Evolutionary conservation across 148 eudicot species (phyloP).

Genomic region (Spergularia marina): DNA sequence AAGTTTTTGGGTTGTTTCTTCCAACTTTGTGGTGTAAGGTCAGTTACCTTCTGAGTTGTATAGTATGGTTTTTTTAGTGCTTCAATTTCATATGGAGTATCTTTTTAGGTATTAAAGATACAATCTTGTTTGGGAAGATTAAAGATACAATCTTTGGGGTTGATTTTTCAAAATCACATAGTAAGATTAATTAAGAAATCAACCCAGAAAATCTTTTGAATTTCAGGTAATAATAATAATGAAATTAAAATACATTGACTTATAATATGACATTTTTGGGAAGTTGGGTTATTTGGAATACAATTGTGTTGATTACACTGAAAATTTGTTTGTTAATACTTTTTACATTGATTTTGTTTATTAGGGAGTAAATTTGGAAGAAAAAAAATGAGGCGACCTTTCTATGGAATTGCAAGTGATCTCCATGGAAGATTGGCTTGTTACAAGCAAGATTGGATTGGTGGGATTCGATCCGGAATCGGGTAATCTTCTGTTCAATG

Average conservation of each 20-base stretch:
- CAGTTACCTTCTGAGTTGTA: not conserved
- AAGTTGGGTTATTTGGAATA: not conserved
- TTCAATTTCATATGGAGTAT: not conserved
- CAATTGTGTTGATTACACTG: constrained; percentile 7
- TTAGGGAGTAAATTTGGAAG: constrained; percentile 23
- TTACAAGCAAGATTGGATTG: constrained; percentile 64
- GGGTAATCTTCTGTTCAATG: constrained; percentile 31
- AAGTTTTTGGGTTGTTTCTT: constrained; percentile 12
- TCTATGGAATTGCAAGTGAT: constrained; percentile 48
- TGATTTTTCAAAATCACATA: not conserved
- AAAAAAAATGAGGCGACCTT: constrained; percentile 35
- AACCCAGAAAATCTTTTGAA: not conserved
- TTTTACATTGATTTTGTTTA: not conserved
- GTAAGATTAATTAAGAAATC: not conserved
- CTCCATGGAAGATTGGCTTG: constrained; percentile 49
- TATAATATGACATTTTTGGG: not conserved
- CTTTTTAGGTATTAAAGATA: no score
- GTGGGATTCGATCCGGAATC: constrained; percentile 49
- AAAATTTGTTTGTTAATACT: not conserved
- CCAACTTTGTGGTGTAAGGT: constrained; percentile 17
- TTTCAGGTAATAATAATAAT: not conserved
- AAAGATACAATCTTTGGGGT: not conserved
- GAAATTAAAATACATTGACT: not conserved
- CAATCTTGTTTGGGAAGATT: not conserved
- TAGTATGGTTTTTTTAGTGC: constrained; percentile 14